Base-by-base conservation (phyloP, 768 basidiomycete genomes). In the Plicaturopsis crispa region DNA sequence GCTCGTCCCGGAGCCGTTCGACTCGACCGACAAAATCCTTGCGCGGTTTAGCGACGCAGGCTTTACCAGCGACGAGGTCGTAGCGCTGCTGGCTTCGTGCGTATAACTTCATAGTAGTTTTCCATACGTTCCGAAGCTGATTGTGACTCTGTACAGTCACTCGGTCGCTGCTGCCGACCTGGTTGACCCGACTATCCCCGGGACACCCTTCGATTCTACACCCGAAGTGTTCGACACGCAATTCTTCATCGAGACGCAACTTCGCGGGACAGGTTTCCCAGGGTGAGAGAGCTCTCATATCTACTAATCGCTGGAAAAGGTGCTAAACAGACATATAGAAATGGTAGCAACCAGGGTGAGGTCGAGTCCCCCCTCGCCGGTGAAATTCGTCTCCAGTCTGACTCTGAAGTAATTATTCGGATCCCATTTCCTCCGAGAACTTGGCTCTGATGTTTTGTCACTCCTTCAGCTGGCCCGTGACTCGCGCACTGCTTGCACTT, bases 1-100 rank as follows among this genome's bases (percentile, higher is more conserved):
- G 14, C 55, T 66, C 12, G n/a, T n/a, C n/a, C 65, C 65, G 0
- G 65, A 65, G 34, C 62, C 65, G 4, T 49, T 47, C 41, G 54
- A 59, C 33, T 37, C 21, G 3, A 46, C 53, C 38, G 24, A 38
- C n/a, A 33, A 17, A 5, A 59, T 58, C 33, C 52, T 54, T 23
- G 51, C 44, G 5, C 54, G 61, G 28, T 50, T 66, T 35, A 50
- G 42, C 13, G 63, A 63, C 37, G 62, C 56, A 13, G 61, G 60
- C 12, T 61, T 66, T 43, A 42, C 38, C 18, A 41, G 55, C 6
- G 53, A 47, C 11, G 63, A 66, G 38, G 47, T 65, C 13, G 56
- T 63, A 18, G 55, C 57, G 11, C 49, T 66, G 6, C 51, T 65
- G 13, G 52, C 55, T 17, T 60, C 60, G 24, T 56, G 57, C 45